These are phyloP conservation scores for Microthlaspi erraticum DNA, from an alignment of 345 rosid genomes.

Conservation along the genomic window DNA sequence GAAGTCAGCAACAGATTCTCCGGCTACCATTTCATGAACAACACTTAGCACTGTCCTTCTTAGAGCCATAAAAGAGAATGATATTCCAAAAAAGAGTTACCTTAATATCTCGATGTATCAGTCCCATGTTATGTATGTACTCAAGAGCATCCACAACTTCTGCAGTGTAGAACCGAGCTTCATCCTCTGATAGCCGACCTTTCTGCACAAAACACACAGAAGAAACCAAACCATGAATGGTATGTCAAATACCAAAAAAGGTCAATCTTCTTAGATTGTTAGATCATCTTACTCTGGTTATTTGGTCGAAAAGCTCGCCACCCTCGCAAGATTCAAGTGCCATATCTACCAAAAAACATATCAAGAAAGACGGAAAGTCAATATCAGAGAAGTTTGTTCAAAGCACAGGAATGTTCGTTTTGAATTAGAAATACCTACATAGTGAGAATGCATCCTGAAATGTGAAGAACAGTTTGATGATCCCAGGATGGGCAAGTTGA, in stretches of 20 bases:
- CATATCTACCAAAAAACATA: slow-evolving; percentile 54
- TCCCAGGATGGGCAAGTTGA: slow-evolving; percentile 96
- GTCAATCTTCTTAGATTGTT: not conserved
- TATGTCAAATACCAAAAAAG: slow-evolving; percentile 44
- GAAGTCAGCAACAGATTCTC: slow-evolving; percentile 85
- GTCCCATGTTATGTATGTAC: slow-evolving; percentile 87
- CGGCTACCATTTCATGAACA: slow-evolving; percentile 64
- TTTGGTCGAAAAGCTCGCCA: slow-evolving; percentile 98
- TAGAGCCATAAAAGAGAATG: slow-evolving; percentile 17
- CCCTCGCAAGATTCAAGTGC: slow-evolving; percentile 99
- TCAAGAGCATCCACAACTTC: slow-evolving; percentile 98
- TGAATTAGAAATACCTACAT: slow-evolving; percentile 59
- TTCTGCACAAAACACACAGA: slow-evolving; percentile 54
- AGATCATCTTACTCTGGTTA: slow-evolving; percentile 74
- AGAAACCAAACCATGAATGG: not conserved
- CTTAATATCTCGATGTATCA: slow-evolving; percentile 99
- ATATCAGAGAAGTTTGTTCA: not conserved
- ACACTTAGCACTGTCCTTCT: slow-evolving; percentile 30
- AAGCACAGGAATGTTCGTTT: not conserved
- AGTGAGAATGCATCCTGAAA: slow-evolving; percentile 91
- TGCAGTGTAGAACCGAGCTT: slow-evolving; percentile 90
- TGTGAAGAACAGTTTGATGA: slow-evolving; percentile 85
- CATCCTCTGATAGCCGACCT: slow-evolving; percentile 78
- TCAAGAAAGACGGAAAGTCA: not conserved
- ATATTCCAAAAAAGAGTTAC: slow-evolving; percentile 44